Evolutionary conservation across 495 filamentous ascomycete genomes (phyloP).

Genomic region (Podospora bellae-mahoneyi): DNA sequence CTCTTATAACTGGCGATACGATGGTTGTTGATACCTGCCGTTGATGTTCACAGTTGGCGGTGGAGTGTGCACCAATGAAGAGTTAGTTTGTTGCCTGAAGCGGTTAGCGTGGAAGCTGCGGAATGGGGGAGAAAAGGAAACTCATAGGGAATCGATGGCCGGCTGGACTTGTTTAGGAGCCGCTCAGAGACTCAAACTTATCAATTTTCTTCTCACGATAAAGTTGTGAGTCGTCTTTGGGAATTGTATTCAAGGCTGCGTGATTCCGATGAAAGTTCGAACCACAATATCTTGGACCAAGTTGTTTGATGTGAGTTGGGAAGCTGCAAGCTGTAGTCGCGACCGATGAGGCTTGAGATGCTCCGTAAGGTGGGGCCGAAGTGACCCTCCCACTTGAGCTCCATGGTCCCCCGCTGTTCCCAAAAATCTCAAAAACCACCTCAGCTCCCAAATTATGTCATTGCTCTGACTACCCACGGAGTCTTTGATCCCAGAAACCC

Average conservation of each 20-base stretch:
- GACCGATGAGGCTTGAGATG: not conserved
- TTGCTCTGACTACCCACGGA: conserved; percentile 6
- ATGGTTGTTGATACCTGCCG: not conserved
- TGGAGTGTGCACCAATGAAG: not conserved
- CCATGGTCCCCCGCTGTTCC: not conserved
- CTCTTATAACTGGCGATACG: not conserved
- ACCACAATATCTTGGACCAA: not conserved
- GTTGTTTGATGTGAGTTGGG: not conserved
- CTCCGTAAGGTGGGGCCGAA: not conserved
- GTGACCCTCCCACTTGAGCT: not conserved
- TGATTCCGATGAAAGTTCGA: not conserved
- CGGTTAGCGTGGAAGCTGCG: not conserved
- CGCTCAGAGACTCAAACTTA: too few relatives aligned
- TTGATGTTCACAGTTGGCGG: not conserved
- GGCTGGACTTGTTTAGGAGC: too few relatives aligned
- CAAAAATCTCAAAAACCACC: not conserved
- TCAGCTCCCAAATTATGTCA: conserved; percentile 7
- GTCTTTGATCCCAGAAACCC: not conserved
- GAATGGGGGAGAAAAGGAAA: not conserved
- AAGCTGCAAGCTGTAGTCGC: not conserved
- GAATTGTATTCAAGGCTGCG: not conserved
- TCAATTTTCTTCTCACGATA: not conserved
- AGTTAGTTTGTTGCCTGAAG: not conserved
- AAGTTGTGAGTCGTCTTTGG: not conserved
- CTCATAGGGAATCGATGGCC: too few relatives aligned